phyloP scores from a whole-genome alignment of 441 rosid species.

The Macaranga tanarius region DNA sequence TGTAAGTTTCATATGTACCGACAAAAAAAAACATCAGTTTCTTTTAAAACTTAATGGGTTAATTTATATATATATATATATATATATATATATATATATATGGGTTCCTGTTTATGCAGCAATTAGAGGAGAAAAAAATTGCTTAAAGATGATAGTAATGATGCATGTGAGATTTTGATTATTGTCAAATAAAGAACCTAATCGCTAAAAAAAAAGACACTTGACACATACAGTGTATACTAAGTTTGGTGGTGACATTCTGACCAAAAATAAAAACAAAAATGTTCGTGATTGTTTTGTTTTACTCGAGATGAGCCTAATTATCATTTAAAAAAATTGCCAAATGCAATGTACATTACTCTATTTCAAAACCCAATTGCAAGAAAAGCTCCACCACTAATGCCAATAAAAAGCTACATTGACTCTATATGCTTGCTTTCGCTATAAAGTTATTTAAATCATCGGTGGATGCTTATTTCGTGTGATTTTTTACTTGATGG shows the following conservation, averaged over 20 bases:
- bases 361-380: background rate
- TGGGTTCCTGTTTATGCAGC: background rate
- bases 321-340: too few relatives aligned
- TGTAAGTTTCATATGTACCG: too few relatives aligned
- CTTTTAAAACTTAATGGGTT: too few relatives aligned
- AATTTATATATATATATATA: too few relatives aligned
- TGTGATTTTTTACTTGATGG: too few relatives aligned
- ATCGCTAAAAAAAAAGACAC: background rate
- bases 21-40: too few relatives aligned
- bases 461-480: background rate
- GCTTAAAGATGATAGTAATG: background rate
- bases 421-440: background rate
- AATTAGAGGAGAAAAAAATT: background rate
- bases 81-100: too few relatives aligned
- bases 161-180: constrained; percentile 8
- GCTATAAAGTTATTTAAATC: background rate
- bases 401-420: background rate
- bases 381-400: background rate
- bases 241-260: background rate
- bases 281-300: constrained; percentile 11
- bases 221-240: constrained; percentile 21
- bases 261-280: background rate
- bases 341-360: constrained; percentile 21
- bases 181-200: constrained; percentile 13
- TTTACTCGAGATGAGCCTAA: constrained; percentile 5